Conservation (phyloP, 306 rosid species). For the Sphenostylis stenocarpa region DNA sequence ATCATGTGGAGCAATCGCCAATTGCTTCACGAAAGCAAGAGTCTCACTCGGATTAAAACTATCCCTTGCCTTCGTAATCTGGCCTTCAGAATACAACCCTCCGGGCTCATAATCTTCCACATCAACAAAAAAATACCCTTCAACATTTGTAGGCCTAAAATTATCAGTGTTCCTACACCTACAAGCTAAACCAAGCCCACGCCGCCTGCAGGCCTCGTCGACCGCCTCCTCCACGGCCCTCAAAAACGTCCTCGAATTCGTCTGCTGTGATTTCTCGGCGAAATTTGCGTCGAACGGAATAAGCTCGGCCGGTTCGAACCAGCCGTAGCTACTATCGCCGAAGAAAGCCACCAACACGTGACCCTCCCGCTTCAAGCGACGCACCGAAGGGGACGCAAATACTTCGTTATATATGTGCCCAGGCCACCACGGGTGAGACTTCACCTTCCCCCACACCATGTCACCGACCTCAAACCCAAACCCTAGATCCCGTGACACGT, state of each 20-base stretch:
- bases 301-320: conserved; percentile 93
- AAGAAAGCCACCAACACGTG: conserved; percentile 87
- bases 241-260: conserved; percentile 54
- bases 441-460: conserved; percentile 98
- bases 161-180: conserved; percentile 68
- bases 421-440: conserved; percentile 99
- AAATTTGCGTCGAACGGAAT: conserved; percentile 71
- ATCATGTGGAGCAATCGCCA: conserved; percentile 61
- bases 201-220: conserved; percentile 76
- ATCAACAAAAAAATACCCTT: conserved; percentile 74
- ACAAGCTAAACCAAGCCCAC: conserved; percentile 72
- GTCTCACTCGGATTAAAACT: conserved; percentile 58
- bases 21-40: conserved; percentile 65
- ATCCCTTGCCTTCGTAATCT: conserved; percentile 64
- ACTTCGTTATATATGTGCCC: conserved; percentile 84
- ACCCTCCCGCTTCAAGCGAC: conserved; percentile 75
- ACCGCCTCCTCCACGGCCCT: conserved; percentile 96
- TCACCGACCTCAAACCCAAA: conserved; percentile 83
- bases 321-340: conserved; percentile 95
- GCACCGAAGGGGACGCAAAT: conserved; percentile 71
- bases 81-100: conserved; percentile 58
- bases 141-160: conserved; percentile 50
- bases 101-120: conserved; percentile 84
- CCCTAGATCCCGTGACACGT: conserved; percentile 32
- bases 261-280: conserved; percentile 78